These are phyloP conservation scores for Russula olivacea DNA, from an alignment of 768 basidiomycete genomes.

Conservation along the genomic window DNA sequence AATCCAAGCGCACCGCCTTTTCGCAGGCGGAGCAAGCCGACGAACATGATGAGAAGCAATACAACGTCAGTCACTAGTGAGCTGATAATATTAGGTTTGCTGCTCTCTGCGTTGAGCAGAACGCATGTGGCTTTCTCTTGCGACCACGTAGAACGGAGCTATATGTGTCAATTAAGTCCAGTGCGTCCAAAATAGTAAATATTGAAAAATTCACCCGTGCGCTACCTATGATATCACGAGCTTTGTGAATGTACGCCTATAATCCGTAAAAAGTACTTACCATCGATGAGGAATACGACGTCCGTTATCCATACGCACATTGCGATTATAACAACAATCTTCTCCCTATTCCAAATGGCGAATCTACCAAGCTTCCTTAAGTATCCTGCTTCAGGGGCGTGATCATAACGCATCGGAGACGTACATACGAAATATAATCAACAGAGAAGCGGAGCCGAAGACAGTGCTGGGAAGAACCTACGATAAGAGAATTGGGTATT, in stretches of 20 bases:
- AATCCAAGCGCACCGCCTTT: neutral
- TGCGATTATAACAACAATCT: neutral
- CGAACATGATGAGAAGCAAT: neutral
- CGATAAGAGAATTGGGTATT: neutral
- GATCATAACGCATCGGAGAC: neutral
- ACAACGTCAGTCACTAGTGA: neutral
- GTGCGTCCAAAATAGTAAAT: neutral
- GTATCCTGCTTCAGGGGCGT: neutral
- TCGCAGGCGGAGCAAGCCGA: neutral
- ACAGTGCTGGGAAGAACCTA: neutral
- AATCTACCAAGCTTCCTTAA: neutral
- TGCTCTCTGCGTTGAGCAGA: neutral
- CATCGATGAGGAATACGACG: neutral
- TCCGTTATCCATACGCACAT: neutral
- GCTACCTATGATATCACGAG: neutral
- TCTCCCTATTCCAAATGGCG: conserved; percentile 9
- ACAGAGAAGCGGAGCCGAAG: neutral
- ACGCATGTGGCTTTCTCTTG: neutral
- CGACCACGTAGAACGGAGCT: neutral
- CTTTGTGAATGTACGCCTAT: too few species aligned
- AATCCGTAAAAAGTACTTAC: neutral
- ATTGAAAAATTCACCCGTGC: neutral
- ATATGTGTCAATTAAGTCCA: neutral
- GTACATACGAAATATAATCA: conserved; percentile 7
- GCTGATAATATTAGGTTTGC: neutral